These are phyloP conservation scores for Penicillium rolfsii DNA, from an alignment of 2,329 filamentous ascomycete species.

Conservation along the genomic window DNA sequence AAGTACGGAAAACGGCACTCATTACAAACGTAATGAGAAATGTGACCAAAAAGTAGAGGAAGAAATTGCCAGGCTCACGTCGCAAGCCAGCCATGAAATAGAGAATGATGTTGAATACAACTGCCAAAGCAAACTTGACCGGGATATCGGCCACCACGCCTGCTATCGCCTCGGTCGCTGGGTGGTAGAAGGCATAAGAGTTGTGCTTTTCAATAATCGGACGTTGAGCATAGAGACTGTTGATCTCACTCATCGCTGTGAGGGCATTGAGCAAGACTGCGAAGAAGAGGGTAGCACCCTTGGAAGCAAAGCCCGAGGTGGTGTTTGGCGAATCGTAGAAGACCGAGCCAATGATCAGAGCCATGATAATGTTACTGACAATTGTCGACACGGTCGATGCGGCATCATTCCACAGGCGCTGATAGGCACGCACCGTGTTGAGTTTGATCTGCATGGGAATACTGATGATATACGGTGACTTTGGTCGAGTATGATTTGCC, in stretches of 20 bases:
- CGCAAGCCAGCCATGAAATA: conserved; percentile 87
- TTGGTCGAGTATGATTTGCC: conserved; percentile 55
- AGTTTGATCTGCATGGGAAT: conserved; percentile 71
- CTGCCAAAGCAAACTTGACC: conserved; percentile 71
- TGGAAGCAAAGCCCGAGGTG: conserved; percentile 72
- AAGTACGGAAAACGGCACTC: conserved; percentile 82
- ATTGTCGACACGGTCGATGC: conserved; percentile 68
- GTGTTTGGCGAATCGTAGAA: conserved; percentile 72
- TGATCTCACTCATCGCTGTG: conserved; percentile 46
- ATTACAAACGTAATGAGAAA: conserved; percentile 74
- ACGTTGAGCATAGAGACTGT: conserved; percentile 46
- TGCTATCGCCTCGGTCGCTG: conserved; percentile 23
- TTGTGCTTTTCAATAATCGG: conserved; percentile 36
- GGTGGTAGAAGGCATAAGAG: conserved; percentile 37
- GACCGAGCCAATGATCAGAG: conserved; percentile 75
- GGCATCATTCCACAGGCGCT: conserved; percentile 73
- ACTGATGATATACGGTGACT: conserved; percentile 80
- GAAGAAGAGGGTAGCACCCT: conserved; percentile 81
- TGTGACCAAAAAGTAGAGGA: conserved; percentile 79
- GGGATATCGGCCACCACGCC: conserved; percentile 55
- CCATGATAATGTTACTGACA: conserved; percentile 69
- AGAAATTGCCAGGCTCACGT: conserved; percentile 74
- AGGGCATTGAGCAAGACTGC: conserved; percentile 85
- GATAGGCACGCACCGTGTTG: conserved; percentile 78
- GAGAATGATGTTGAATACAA: conserved; percentile 75